Conservation (phyloP, 2,329 filamentous ascomycete genomes). For the Apiospora koreana region DNA sequence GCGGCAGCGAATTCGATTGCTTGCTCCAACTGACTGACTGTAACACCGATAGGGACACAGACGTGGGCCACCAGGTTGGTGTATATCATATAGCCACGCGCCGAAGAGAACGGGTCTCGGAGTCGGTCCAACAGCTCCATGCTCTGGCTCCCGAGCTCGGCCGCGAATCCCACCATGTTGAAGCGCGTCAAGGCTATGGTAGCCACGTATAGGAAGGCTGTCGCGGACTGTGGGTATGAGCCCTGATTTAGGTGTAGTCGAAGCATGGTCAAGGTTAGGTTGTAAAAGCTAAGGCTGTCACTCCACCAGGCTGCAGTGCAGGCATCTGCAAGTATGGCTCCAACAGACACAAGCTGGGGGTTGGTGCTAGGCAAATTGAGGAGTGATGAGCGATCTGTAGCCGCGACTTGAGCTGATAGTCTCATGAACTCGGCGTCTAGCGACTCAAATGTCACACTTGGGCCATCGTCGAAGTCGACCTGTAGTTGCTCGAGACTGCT, state of each 20-base stretch:
- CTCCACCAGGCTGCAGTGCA: constrained; percentile 74
- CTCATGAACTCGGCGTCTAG: constrained; percentile 75
- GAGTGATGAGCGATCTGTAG: constrained; percentile 52
- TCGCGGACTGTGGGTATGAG: constrained; percentile 68
- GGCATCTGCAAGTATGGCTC: constrained; percentile 70
- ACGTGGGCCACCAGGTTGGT: constrained; percentile 72
- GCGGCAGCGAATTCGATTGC: constrained; percentile 66
- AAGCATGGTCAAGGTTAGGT: constrained; percentile 67
- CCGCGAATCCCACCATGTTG: constrained; percentile 67
- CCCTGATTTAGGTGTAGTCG: constrained; percentile 65
- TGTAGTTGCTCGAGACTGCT: constrained; percentile 71
- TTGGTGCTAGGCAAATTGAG: constrained; percentile 48
- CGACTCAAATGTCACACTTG: constrained; percentile 63
- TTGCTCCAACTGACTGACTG: constrained; percentile 62
- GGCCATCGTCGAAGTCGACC: constrained; percentile 63
- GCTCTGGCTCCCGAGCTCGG: constrained; percentile 63
- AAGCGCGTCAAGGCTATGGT: constrained; percentile 70
- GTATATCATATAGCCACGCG: constrained; percentile 69
- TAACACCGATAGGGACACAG: constrained; percentile 59
- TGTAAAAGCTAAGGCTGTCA: constrained; percentile 71
- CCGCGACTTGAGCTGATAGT: constrained; percentile 60
- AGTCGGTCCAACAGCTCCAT: constrained; percentile 65
- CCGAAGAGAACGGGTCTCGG: constrained; percentile 65
- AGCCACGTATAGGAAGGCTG: constrained; percentile 68
- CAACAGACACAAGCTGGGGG: constrained; percentile 60